These are phyloP conservation scores for Bruguiera hainesii DNA, from an alignment of 441 rosid genomes.

Conservation along the genomic window DNA sequence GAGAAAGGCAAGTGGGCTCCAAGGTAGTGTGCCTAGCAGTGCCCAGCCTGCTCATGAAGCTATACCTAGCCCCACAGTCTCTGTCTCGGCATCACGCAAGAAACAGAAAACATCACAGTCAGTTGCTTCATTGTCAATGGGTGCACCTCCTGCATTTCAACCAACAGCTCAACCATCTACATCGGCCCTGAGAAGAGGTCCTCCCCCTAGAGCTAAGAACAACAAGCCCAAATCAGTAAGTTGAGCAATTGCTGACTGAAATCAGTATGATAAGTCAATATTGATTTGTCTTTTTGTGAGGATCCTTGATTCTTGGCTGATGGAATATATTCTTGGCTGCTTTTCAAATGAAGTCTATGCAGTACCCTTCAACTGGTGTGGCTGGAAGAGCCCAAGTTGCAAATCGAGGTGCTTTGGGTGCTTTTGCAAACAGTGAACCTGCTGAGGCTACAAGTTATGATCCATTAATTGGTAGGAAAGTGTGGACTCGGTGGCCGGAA, in stretches of 20 bases:
- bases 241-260: constrained; percentile 14
- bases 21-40: constrained; percentile 56
- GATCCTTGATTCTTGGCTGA: constrained; percentile 14
- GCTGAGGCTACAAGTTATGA: constrained; percentile 62
- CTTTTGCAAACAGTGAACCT: constrained; percentile 52
- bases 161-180: constrained; percentile 78
- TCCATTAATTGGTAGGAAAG: constrained; percentile 77
- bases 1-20: constrained; percentile 76
- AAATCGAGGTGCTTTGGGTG: constrained; percentile 41
- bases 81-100: constrained; percentile 96
- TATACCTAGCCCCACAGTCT: constrained; percentile 80
- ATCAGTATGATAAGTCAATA: constrained; percentile 7
- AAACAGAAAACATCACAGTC: constrained; percentile 85
- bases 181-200: constrained; percentile 72
- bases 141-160: constrained; percentile 81
- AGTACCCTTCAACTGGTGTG: constrained; percentile 56
- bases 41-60: constrained; percentile 69
- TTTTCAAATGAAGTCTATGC: constrained; percentile 48
- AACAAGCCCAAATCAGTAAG: constrained; percentile 94
- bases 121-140: constrained; percentile 74
- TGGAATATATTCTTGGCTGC: constrained; percentile 24
- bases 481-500: constrained; percentile 99
- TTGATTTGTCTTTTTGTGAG: neutral
- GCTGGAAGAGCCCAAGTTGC: constrained; percentile 62
- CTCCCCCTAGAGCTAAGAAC: constrained; percentile 66